These are phyloP conservation scores for Aureobasidium sp. DNA, from an alignment of 2,329 filamentous ascomycete genomes.

Conservation along the genomic window DNA sequence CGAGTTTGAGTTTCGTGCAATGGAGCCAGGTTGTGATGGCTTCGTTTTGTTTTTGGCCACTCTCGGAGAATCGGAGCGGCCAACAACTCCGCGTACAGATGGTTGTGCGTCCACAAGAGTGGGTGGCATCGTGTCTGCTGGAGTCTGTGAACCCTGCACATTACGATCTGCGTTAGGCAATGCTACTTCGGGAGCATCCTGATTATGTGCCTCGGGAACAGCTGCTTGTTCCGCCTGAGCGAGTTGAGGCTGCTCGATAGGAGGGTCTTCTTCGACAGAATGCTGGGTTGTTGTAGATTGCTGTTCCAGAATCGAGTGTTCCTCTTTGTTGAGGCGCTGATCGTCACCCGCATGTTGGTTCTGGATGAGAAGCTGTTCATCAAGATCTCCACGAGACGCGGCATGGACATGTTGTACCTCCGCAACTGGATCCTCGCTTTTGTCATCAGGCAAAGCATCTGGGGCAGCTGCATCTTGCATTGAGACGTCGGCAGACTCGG, in stretches of 20 bases:
- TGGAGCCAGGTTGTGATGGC: background rate
- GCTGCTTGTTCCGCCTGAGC: background rate
- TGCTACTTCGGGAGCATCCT: background rate
- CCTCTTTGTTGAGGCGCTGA: background rate
- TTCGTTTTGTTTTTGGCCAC: conserved; percentile 10
- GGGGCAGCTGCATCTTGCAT: background rate
- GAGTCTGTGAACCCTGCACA: background rate
- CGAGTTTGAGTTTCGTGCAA: background rate
- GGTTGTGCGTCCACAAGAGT: background rate
- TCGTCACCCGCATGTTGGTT: background rate
- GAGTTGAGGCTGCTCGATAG: background rate
- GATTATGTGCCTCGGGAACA: background rate
- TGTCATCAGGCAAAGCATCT: background rate
- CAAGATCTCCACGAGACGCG: background rate
- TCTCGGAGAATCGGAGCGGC: background rate
- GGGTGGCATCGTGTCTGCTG: background rate
- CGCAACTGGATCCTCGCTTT: background rate
- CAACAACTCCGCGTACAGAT: background rate
- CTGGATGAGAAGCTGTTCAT: background rate
- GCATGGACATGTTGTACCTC: background rate
- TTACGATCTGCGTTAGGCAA: background rate
- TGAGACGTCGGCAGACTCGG: background rate
- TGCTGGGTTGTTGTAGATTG: background rate
- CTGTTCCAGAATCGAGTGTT: background rate
- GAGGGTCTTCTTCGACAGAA: background rate